Base-by-base conservation (phyloP, 202 grass and related monocot species). In the Schoenoplectus triqueter region DNA sequence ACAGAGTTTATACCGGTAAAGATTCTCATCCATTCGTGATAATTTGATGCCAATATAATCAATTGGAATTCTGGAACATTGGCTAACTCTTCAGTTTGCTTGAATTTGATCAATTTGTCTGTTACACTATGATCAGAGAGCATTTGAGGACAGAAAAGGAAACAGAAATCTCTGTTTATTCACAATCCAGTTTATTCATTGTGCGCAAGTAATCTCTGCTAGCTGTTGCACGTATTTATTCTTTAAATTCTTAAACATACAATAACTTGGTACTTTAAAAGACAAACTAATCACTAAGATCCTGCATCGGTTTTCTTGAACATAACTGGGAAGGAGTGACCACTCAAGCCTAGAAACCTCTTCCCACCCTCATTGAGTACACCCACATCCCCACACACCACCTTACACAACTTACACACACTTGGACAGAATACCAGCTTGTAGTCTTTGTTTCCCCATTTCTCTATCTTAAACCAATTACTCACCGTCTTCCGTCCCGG, bases 391-490 rank as follows among this genome's bases (percentile, higher is more conserved):
- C 90, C 75, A 78, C 95, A 94, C 70, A 84, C 46, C 21, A 87
- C 81, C 44, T 80, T 84, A 54, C 72, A 89, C 57, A 46, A 42
- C 0, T 51, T 9, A 11, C 10, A 61, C 40, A 80, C 45, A 17
- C 47, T 85, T 57, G 82, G 80, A 85, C 92, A 93, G 63, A 88
- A 90, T 51, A 73, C 85, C 14, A 97, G 84, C 80, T 87, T 92
- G 87, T 97, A 94, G 45, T 77, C 78, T 49, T 52, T 66, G 5
- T 46, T 69, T 4, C 79, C 73, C 61, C 84, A 64, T 86, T 49
- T 90, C 80, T 90, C 89, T 39, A 97, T 61, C 88, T 89, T 93
- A 75, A 97, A 97, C 91, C 84, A 89, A 81, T 89, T 89, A 2
- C 85, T 64, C 50, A 80, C 90, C 10, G 89, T 73, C 1, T 14